Evolutionary conservation across 2,329 filamentous ascomycete species (phyloP).

Genomic region (Penicillium psychrosexuale): DNA sequence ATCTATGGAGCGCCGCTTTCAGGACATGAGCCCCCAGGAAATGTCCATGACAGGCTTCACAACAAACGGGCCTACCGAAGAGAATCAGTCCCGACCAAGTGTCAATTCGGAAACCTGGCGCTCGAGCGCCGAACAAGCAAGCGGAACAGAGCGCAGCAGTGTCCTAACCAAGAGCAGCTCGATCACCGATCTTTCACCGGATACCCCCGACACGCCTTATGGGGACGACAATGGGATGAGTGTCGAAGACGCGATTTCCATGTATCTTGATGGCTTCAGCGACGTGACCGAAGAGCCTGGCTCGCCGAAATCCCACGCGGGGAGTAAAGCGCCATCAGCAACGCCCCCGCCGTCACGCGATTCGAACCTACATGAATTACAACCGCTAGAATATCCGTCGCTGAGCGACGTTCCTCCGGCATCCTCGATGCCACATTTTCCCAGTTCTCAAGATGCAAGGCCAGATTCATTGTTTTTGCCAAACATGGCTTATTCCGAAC

Average conservation of each 20-base stretch:
- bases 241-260: conserved; percentile 59
- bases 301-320: conserved; percentile 30
- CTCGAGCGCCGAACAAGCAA: conserved; percentile 56
- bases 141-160: conserved; percentile 78
- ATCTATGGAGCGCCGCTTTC: conserved; percentile 25
- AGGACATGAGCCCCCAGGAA: conserved; percentile 23
- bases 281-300: conserved; percentile 42
- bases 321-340: conserved; percentile 33
- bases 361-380: conserved; percentile 26
- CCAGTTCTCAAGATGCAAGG: background rate
- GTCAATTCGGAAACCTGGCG: conserved; percentile 60
- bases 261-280: conserved; percentile 59
- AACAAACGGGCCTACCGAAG: conserved; percentile 32
- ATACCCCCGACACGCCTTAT: conserved; percentile 66
- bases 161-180: conserved; percentile 76
- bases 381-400: conserved; percentile 20
- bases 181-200: conserved; percentile 56
- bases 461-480: conserved; percentile 3
- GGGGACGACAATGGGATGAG: conserved; percentile 53
- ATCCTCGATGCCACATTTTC: conserved; percentile 14
- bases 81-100: conserved; percentile 51
- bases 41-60: conserved; percentile 32
- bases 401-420: conserved; percentile 22
- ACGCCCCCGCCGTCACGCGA: conserved; percentile 30
- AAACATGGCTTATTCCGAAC: conserved; percentile 1